Base-by-base conservation (phyloP, 2,329 filamentous ascomycete species). In the Hortaea werneckii region DNA sequence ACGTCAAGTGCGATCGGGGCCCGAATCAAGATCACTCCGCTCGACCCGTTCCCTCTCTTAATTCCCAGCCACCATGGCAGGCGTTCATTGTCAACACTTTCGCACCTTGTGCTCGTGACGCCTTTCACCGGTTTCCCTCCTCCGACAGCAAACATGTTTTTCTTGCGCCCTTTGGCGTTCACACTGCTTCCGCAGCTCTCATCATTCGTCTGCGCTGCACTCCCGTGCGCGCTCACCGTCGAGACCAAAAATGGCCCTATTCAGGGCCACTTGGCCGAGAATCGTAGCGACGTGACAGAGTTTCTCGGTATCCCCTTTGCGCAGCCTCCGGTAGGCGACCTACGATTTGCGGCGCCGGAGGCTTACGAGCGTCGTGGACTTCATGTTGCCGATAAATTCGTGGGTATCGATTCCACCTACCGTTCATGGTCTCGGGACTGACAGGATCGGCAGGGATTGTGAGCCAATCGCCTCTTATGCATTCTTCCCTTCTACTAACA, bases 291-390 rank as follows among this genome's bases (percentile, higher is more conserved):
- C 9, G 41, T 44, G 6, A 35, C 29, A 13, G 44, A 69, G 45
- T 77, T 75, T 55, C 60, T 75, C 5, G 73, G 72, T 1, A 69
- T 80, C 1, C 76, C 76, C 0, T 80, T 74, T 56, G 77, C 77
- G 2, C 70, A 76, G 50, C 68, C 75, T 29, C 76, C 76, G 0
- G 60, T 70, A 13, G 72, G 73, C 1, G 59, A 69, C 44, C 65
- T 79, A 32, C 71, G 79, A 4, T 79, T 79, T 51, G 62, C 63
- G 6, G 29, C 52, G 9, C 52, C 52, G 20, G 12, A 20, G 11
- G 7, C 40, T 4, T 46, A 46, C 13, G 12, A 11, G 12, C 26
- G 41, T 10, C 29, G 29, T 27, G 12, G 11, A 12, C 7, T 27
- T 6, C 40, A 37, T 34, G 30, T 37, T 30, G 46, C 42, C 32